Percentiles rank a stretch among this genome's conserved stretches.
Conservation (phyloP, 257 asterid species). For the Solanum sitiens region DNA sequence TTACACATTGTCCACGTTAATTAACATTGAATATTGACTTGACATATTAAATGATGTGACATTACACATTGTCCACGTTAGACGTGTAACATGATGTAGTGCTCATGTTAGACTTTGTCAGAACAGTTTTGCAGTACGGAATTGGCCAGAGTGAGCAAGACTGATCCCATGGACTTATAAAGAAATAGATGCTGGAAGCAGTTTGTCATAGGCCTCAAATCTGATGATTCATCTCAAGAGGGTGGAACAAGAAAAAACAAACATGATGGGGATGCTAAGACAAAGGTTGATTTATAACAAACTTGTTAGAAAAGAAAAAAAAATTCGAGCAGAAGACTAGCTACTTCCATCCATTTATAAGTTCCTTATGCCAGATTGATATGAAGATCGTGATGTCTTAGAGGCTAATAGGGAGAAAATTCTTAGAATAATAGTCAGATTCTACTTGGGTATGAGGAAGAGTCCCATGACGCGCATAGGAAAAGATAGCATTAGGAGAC, state of each 20-base stretch:
- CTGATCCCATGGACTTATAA: not conserved
- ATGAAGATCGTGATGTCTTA: not conserved
- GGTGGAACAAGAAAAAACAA: not conserved
- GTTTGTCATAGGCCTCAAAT: too few species aligned
- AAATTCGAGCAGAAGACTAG: too few species aligned
- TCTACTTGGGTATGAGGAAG: not conserved
- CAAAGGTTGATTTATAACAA: not conserved
- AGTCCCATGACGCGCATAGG: not conserved
- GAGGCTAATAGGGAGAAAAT: not conserved
- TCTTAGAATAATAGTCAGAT: not conserved
- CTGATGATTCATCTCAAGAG: not conserved
- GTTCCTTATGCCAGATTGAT: too few species aligned
- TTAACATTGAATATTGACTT: not conserved
- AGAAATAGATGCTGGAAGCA: not conserved
- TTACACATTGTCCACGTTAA: not conserved
- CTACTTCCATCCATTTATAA: too few species aligned
- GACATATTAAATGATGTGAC: not conserved
- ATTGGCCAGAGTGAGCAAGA: not conserved
- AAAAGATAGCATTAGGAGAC: not conserved
- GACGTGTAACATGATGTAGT: not conserved
- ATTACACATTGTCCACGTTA: not conserved
- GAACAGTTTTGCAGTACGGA: not conserved
- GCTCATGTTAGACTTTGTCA: not conserved
- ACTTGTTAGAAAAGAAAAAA: not conserved
- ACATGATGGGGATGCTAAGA: not conserved